Base-by-base conservation (phyloP, 176 grass and related monocot species). In the Paspalum notatum region DNA sequence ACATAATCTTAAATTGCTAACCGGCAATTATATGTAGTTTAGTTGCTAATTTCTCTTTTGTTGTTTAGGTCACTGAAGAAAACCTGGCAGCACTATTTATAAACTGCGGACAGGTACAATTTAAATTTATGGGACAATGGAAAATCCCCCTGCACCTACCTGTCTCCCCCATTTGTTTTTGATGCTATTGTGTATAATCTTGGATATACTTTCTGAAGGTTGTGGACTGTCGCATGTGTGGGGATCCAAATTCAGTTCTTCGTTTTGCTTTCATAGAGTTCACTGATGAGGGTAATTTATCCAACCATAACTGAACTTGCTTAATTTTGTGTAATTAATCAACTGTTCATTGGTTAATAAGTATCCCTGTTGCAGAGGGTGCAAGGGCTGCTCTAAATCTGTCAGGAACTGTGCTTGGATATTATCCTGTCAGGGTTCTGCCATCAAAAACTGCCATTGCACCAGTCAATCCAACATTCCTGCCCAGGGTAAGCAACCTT, bases 191-290 rank as follows among this genome's bases (percentile, higher is more conserved):
- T 53, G 59, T 24, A 41, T 66, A 73, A 77, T 83, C 40, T 70
- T 15, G 50, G 18, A 25, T 56, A 50, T 76, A 60, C 5, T 70
- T 77, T 76, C 21, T 85, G 37, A 85, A 99, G 92, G 96, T 99
- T 79, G 96, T 99, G 81, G 96, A 99, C 51, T 99, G 96, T 75
- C 96, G 96, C 61, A 91, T 99, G 86, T 99, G 96, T 80, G 96
- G 96, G 54, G 96, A 99, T 64, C 96, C 96, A 37, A 99, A 99
- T 77, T 95, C 96, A 46, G 96, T 99, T 74, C 96, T 99, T 78
- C 96, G 96, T 53, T 99, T 99, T 82, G 96, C 96, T 84, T 99
- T 99, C 52, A 99, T 99, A 88, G 96, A 99, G 82, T 99, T 99
- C 74, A 99, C 96, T 82, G 96, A 99, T 88, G 96, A 95, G 76